Conservation (phyloP, 2,329 filamentous ascomycete genomes). For the Hypoxylon sp. region DNA sequence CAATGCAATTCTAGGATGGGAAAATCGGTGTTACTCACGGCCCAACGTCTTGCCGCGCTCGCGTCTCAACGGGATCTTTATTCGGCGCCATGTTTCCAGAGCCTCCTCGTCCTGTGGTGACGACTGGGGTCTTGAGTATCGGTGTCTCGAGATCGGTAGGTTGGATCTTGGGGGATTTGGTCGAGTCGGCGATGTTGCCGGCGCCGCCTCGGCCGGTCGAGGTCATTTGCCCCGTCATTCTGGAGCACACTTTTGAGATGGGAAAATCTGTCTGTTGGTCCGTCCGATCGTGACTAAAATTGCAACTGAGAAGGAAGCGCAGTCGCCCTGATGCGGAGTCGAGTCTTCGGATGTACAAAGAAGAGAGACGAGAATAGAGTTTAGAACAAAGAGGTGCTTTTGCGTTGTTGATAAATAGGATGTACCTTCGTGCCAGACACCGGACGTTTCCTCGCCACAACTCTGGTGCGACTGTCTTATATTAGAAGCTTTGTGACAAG, state of each 20-base stretch:
- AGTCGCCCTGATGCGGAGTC: not conserved
- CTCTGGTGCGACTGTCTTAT: conserved; percentile 20
- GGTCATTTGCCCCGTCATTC: conserved; percentile 55
- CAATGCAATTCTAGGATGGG: no score
- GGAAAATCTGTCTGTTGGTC: no score
- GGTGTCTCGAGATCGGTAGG: conserved; percentile 80
- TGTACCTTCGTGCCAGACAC: conserved; percentile 2
- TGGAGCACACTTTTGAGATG: no score
- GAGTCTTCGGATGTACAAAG: not conserved
- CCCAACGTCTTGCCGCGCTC: conserved; percentile 83
- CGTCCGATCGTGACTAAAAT: no score
- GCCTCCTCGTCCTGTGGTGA: conserved; percentile 90
- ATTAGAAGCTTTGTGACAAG: conserved; percentile 12
- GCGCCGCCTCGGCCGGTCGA: conserved; percentile 83
- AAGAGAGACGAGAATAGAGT: not conserved
- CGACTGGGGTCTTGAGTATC: conserved; percentile 80
- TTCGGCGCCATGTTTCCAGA: conserved; percentile 85
- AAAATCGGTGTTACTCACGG: no score
- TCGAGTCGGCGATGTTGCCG: conserved; percentile 72
- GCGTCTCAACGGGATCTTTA: conserved; percentile 76
- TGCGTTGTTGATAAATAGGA: conserved; percentile 13
- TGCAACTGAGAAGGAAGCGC: no score
- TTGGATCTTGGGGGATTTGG: conserved; percentile 56
- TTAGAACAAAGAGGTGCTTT: conserved; percentile 4
- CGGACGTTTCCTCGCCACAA: conserved; percentile 2